Evolutionary conservation across 345 rosid genomes (phyloP).

Genomic region (Lagerstroemia speciosa): DNA sequence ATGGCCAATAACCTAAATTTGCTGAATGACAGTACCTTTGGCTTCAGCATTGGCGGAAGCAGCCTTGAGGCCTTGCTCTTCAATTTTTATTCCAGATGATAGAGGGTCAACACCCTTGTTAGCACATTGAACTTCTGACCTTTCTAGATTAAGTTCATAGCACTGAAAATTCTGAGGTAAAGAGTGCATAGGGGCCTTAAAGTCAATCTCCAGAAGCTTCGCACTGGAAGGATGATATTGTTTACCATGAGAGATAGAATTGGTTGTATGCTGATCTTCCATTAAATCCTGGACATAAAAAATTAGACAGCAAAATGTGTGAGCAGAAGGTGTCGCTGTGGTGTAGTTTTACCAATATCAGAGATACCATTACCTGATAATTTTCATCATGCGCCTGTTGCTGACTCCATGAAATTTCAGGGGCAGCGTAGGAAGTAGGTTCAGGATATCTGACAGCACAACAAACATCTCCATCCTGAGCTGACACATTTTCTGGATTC

Average conservation of each 20-base stretch:
- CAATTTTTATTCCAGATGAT: background rate
- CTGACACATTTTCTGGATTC: constrained; percentile 20
- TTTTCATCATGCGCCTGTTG: background rate
- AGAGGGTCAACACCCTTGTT: too few relatives aligned
- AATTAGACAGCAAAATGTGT: constrained; percentile 3
- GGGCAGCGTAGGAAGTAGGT: constrained; percentile 20
- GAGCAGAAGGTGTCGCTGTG: background rate
- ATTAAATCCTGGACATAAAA: constrained; percentile 7
- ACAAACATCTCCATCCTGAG: constrained; percentile 16
- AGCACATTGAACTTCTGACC: background rate
- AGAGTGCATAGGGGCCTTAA: background rate
- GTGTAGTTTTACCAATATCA: background rate
- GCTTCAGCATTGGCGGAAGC: background rate
- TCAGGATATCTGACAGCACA: constrained; percentile 20
- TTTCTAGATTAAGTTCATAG: background rate
- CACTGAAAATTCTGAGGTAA: background rate
- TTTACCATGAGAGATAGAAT: constrained; percentile 22
- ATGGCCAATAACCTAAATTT: background rate
- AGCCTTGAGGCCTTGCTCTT: background rate
- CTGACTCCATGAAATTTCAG: constrained; percentile 35
- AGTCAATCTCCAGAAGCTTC: constrained; percentile 19
- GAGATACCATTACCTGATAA: background rate
- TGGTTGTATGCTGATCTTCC: constrained; percentile 22
- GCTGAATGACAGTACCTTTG: background rate
- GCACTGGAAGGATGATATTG: constrained; percentile 12